Base-by-base conservation (phyloP, 148 eudicot genomes). In the Nyssa sinensis region DNA sequence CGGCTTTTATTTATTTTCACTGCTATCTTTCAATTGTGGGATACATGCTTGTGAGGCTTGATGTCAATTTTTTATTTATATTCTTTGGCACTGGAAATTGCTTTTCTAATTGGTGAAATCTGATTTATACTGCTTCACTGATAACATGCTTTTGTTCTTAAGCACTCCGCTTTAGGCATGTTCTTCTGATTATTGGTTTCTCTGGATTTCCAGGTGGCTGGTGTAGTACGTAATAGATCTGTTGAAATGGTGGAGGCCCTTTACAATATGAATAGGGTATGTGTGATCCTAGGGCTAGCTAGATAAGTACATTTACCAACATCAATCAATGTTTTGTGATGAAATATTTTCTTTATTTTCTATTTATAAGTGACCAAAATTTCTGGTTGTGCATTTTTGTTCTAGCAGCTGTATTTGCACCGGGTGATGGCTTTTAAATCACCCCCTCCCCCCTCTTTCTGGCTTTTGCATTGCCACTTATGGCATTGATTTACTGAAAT, bases 211-310 rank as follows among this genome's bases (percentile, higher is more conserved):
- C 64, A 89, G 93, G 88, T 89, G 74, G 85, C 87, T 1, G 58
- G 41, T 32, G 32, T 41, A 65, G 74, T 89, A 75, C 84, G 80
- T 14, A 78, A 86, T 80, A 83, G 93, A 78, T 84, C 90, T 33
- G 53, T 73, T n/a, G 87, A 85, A 27, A 89, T 85, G 90, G 84
- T 89, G 64, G 93, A 86, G 81, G 90, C 88, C 27, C 87, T 89
- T 71, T 85, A 86, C 81, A 81, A 69, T 57, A 86, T 86, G 88
- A 89, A 86, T 67, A 82, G 82, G 70, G 93, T 89, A 82, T n/a
- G n/a, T n/a, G n/a, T n/a, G n/a, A n/a, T n/a, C 51, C 51, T 44
- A 44, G 16, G 0, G 1, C 51, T 44, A 12, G 51, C 51, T 44
- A 44, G 16, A 44, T 44, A 44, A 44, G 16, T 44, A 44, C 51